Base-by-base conservation (phyloP, 2,329 filamentous ascomycete species). In the Fusarium sambucinum region DNA sequence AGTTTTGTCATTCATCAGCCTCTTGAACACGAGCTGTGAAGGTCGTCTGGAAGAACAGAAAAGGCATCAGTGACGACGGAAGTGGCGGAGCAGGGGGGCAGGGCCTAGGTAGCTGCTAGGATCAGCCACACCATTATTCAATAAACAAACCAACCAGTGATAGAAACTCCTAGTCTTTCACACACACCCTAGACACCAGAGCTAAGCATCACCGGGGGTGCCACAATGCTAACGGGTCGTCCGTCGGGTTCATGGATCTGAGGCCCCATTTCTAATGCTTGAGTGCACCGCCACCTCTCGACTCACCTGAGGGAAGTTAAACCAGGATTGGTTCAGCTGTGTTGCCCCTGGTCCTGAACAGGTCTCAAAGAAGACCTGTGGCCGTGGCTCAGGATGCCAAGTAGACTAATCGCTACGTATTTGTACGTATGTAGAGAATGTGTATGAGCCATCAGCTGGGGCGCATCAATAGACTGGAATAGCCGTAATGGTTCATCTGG, bases 221-320 rank as follows among this genome's bases (percentile, higher is more conserved):
- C 66, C 66, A 69, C 53, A 70, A 54, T 41, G 40, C 42, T 50
- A 47, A 50, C 17, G 37, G 55, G 23, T 40, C 35, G 35, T 21
- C 35, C n/a, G 35, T 38, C 59, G 48, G 60, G 62, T 55, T 44
- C 61, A 60, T 66, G 61, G 61, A 45, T 65, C 23, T 48, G 37
- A 59, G 61, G 55, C 45, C 50, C 47, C 40, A 51, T 60, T 55
- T 27, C 40, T 35, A 44, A 51, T 57, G 62, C 53, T 45, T 27
- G 42, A 54, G 41, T 54, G 67, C 67, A 69, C 67, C 66, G 66
- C 67, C 67, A 69, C 67, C 55, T 52, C 50, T 66, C 63, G 54
- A 58, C 63, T 70, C 67, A 69, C 67, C 67, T 70, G 67, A 69
- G 63, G 67, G 63, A 55, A 63, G 46, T 66, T 62, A 55, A 62